Percentiles rank a stretch among this genome's conserved stretches.
Evolutionary conservation across 202 grass and related monocot species (phyloP).

Genomic region (Zoysia matrella): DNA sequence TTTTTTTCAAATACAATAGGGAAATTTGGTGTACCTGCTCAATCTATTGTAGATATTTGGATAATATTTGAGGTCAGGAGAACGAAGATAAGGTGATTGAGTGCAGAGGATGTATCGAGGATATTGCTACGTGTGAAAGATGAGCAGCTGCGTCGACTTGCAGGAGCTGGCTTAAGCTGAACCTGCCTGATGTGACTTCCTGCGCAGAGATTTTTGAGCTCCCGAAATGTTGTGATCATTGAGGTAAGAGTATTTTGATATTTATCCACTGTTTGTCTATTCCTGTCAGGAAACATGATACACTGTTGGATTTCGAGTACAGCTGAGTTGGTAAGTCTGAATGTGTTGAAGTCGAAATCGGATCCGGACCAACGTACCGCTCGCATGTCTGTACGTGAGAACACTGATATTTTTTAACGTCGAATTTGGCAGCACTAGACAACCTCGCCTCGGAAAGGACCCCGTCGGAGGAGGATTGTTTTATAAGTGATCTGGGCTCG

Average conservation of each 20-base stretch:
- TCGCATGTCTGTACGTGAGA: too few species aligned
- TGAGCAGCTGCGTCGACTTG: slow-evolving; percentile 43
- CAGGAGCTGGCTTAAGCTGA: slow-evolving; percentile 32
- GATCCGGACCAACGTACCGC: too few species aligned
- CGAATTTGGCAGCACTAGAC: too few species aligned
- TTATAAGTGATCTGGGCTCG: too few species aligned
- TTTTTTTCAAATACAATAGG: slow-evolving; percentile 30
- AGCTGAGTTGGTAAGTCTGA: not conserved
- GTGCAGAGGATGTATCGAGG: slow-evolving; percentile 38
- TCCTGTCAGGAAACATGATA: not conserved
- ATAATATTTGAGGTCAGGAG: slow-evolving; percentile 48
- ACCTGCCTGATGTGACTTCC: slow-evolving; percentile 39
- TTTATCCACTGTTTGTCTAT: not conserved
- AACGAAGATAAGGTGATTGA: slow-evolving; percentile 43
- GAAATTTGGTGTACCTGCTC: slow-evolving; percentile 16
- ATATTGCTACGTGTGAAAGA: slow-evolving; percentile 52
- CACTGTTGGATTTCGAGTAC: not conserved
- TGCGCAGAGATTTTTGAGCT: slow-evolving; percentile 48
- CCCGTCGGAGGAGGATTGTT: too few species aligned
- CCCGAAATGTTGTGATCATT: slow-evolving; percentile 23
- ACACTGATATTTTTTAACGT: too few species aligned
- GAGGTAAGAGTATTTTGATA: not conserved
- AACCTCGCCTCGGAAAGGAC: too few species aligned
- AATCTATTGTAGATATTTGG: not conserved
- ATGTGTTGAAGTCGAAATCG: too few species aligned